Conservation (phyloP, 2,329 filamentous ascomycete genomes). For the Zymoseptoria crescenta region DNA sequence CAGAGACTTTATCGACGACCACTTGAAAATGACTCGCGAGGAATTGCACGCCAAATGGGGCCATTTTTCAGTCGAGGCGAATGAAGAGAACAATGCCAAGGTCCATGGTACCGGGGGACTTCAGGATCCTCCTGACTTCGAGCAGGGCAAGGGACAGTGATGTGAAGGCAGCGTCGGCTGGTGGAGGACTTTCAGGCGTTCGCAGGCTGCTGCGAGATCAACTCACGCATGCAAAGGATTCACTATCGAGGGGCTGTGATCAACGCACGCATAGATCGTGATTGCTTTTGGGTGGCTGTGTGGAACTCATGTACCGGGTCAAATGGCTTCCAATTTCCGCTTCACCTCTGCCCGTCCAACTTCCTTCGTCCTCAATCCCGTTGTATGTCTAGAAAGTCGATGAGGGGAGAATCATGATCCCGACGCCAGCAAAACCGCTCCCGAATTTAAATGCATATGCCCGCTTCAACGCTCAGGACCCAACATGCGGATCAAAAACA, state of each 20-base stretch:
- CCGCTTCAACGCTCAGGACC: not conserved
- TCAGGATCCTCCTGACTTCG: not conserved
- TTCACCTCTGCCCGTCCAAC: not conserved
- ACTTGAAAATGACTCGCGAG: no score
- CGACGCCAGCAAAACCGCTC: not conserved
- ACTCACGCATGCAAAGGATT: not conserved
- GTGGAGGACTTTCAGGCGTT: not conserved
- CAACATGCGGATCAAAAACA: not conserved
- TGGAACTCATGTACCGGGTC: not conserved
- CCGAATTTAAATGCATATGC: not conserved
- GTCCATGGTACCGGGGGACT: not conserved
- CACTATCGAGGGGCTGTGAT: no score
- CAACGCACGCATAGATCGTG: no score
- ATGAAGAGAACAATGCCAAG: not conserved
- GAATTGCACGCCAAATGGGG: no score
- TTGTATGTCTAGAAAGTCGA: not conserved
- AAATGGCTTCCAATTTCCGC: not conserved
- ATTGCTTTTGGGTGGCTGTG: not conserved
- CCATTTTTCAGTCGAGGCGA: no score
- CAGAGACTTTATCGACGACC: no score
- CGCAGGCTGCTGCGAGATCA: not conserved
- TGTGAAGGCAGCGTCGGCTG: not conserved
- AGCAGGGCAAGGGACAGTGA: not conserved
- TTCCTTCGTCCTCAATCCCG: not conserved
- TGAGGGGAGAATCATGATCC: not conserved